Evolutionary conservation across 495 filamentous ascomycete species (phyloP), one percentile per base, ranked within the genome.

Genomic region (Rostrohypoxylon terebratum): DNA sequence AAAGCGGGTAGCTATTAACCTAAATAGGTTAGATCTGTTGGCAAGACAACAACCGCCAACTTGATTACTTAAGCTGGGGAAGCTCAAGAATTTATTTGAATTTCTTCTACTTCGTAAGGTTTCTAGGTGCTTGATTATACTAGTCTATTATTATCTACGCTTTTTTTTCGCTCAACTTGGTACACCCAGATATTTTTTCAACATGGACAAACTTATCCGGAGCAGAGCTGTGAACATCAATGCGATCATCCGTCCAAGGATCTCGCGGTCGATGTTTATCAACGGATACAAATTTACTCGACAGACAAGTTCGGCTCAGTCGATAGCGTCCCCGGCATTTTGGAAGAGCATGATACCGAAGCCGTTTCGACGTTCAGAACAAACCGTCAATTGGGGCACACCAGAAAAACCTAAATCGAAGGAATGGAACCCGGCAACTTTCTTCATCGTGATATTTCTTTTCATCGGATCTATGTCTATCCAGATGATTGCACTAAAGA

Each of bases 401-500:
- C 47, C 69, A 16, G 79, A 77, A 47, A 80, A 82, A 53, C 65
- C 72, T 25, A 82, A 86, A 59, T 84, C 85, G 14, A 93, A 90
- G 71, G 89, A 89, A 71, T 97, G 93, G 93, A 98, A 98, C 72
- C 96, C 96, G 1, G 93, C 93, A 13, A 98, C 93, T 0, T 94
- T 94, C 75, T 98, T 91, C 83, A 96, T 99, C 73, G 82, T 93
- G 76, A 94, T 98, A 59, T 94, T 93, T 74, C 84, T 97, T 44
- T 86, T 97, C 67, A 94, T 98, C 71, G 96, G 96, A 1, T 96
- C 93, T 65, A 95, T 98, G 80, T 90, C 94, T 11, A 97, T 99
- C 72, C 91, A 97, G 68, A 90, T 95, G 87, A 91, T 99, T 64
- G 84, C 89, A 6, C 77, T 98, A 69, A 91, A 88, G 78, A 92